phyloP scores from a whole-genome alignment of 2,329 filamentous ascomycete species.

The Aspergillus bombycis region DNA sequence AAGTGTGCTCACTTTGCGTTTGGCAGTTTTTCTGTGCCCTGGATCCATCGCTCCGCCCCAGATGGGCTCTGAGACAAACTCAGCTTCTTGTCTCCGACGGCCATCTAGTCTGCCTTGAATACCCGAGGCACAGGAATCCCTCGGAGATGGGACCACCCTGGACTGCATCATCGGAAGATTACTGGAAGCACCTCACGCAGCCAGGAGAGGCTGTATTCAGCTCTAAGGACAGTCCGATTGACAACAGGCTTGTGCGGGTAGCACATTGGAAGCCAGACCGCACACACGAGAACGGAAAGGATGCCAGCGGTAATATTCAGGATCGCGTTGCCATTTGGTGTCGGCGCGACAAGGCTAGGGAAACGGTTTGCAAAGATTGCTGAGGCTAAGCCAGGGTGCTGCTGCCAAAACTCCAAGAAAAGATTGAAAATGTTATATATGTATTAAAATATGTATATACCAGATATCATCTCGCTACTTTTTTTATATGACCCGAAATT shows the following conservation, averaged over 20 bases:
- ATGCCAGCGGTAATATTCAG: neutral
- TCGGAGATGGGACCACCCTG: neutral
- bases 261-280: neutral
- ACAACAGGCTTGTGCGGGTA: neutral
- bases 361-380: neutral
- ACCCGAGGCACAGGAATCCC: neutral
- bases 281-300: neutral
- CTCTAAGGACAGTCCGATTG: neutral
- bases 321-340: neutral
- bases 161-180: neutral
- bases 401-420: neutral
- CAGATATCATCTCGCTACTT: conserved; percentile 1
- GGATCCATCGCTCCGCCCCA: neutral
- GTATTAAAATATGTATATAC: conserved; percentile 7
- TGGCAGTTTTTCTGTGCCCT: conserved; percentile 6
- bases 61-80: neutral
- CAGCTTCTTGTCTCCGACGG: neutral
- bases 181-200: neutral
- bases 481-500: conserved; percentile 8
- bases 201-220: neutral
- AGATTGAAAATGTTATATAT: conserved; percentile 1
- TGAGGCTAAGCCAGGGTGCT: neutral
- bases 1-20: neutral
- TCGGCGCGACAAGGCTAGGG: neutral
- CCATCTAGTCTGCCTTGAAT: neutral